Base-by-base conservation (phyloP, 805 yeast species). In the Candida odintsovae region DNA sequence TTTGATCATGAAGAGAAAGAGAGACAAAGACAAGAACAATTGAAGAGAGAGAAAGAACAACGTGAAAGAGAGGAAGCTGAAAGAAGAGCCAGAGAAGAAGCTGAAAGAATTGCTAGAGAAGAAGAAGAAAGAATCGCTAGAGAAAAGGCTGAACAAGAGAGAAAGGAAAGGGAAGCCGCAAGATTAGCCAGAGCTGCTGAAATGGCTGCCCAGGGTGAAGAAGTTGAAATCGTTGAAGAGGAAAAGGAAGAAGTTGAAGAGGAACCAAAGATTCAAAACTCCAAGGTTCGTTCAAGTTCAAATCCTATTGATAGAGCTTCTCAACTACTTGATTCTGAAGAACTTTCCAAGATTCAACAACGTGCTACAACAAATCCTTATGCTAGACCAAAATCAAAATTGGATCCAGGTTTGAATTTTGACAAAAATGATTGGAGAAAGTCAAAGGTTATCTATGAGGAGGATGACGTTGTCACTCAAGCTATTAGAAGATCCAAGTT, bases 1-100 rank as follows among this genome's bases (percentile, higher is more conserved):
- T 85, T 85, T 70, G 84, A 78, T 56, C 85, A 83, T 62, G 90
- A 83, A 57, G 76, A 74, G 53, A 78, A 73, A 44, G 86, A 80
- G 49, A 81, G 76, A 58, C 66, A 73, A 53, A 78, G 73, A 74
- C 72, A 63, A 48, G 72, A 66, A 38, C 53, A 56, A 42, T 46
- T 50, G n/a, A 48, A 42, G 61, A 61, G 54, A 43, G 64, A 59
- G 36, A 43, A 51, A 45, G 50, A 61, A 48, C 53, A 55, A 41
- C 46, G 52, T 42, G 53, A 58, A 49, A 52, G 47, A 44, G 38
- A 49, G 44, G 58, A 58, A 52, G 52, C 41, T 49, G 42, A 63
- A 57, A 48, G 59, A 50, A 45, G 41, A 46, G 45, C 54, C 51
- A 43, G 47, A 40, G 51, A 56, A 47, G 54, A 53, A 44, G 26